phyloP scores from a whole-genome alignment of 2,329 filamentous ascomycete species.

The Botrytis porri region DNA sequence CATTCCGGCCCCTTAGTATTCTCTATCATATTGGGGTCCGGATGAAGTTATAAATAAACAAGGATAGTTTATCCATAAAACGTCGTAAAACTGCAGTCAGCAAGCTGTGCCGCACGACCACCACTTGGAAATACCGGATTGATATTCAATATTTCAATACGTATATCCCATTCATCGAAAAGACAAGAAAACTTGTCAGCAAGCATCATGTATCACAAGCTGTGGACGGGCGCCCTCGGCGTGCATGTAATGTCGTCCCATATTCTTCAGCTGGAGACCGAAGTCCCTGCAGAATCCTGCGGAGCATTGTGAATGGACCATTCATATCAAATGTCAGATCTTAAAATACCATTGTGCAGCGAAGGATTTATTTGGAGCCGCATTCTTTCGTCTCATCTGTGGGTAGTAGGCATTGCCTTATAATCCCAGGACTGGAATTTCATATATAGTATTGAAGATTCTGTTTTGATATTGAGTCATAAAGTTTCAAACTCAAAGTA shows the following conservation, averaged over 20 bases:
- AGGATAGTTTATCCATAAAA: neutral
- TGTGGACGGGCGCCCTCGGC: neutral
- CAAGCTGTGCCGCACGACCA: neutral
- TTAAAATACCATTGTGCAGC: neutral
- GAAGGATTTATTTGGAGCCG: neutral
- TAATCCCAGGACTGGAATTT: neutral
- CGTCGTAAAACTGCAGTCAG: neutral
- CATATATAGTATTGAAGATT: neutral
- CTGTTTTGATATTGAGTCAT: neutral
- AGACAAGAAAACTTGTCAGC: neutral
- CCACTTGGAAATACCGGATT: neutral
- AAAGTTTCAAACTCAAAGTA: neutral
- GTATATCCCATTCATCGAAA: neutral
- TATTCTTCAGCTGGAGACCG: neutral
- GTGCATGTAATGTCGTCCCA: neutral
- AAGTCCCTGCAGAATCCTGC: neutral
- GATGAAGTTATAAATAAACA: neutral
- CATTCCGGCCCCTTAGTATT: neutral
- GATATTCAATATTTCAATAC: neutral
- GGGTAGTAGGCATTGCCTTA: neutral
- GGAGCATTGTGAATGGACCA: neutral
- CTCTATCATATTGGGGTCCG: neutral
- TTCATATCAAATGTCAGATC: neutral
- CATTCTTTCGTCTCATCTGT: neutral
- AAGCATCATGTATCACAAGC: neutral